Evolutionary conservation across 169 alveolate genomes (phyloP).

Genomic region (Plasmodium adleri): DNA sequence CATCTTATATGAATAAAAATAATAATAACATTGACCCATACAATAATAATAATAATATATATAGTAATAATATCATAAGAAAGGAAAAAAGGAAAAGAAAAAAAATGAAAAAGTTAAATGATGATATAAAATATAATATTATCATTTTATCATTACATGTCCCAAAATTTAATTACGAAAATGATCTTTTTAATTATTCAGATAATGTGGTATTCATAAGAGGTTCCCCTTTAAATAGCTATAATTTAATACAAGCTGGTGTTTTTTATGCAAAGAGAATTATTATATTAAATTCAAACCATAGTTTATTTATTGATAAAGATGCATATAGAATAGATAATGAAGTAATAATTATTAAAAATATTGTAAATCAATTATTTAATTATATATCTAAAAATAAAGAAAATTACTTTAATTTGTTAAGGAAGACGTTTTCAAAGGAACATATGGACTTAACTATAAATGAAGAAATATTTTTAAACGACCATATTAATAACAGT

Average conservation of each 20-base stretch:
- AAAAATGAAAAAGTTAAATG: not conserved
- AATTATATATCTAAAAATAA: slow-evolving; percentile 42
- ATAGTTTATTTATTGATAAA: slow-evolving; percentile 65
- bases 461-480: slow-evolving; percentile 64
- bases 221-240: slow-evolving; percentile 82
- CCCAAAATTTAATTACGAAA: slow-evolving; percentile 77
- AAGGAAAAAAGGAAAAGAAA: not conserved
- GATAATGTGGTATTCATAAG: slow-evolving; percentile 79
- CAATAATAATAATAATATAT: not conserved
- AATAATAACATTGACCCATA: too few relatives aligned
- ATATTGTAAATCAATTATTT: slow-evolving; percentile 57
- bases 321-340: slow-evolving; percentile 66
- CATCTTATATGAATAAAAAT: not conserved
- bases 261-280: slow-evolving; percentile 74
- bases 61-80: not conserved
- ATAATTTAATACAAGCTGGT: slow-evolving; percentile 80
- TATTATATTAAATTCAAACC: slow-evolving; percentile 51
- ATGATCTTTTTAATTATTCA: slow-evolving; percentile 69
- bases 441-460: slow-evolving; percentile 12
- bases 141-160: slow-evolving; percentile 77
- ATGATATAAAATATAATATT: slow-evolving; percentile 51
- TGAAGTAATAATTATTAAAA: slow-evolving; percentile 69
- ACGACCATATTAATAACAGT: not conserved
- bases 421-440: slow-evolving; percentile 1
- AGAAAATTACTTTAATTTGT: slow-evolving; percentile 66